Evolutionary conservation across 306 rosid species (phyloP).

Genomic region (Ammopiptanthus mongolicus): DNA sequence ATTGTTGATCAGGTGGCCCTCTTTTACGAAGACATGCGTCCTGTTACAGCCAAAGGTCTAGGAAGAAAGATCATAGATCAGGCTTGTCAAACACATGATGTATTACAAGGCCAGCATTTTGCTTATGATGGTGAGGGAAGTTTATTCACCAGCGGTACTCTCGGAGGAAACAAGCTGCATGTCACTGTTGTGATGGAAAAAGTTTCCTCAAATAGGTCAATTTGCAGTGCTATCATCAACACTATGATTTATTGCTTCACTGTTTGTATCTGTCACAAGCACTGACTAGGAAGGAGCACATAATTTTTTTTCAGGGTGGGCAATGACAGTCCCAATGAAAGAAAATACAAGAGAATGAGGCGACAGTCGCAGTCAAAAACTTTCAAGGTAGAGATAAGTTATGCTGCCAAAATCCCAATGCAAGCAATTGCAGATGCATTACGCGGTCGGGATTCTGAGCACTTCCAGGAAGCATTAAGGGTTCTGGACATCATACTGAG

Average conservation of each 20-base stretch:
- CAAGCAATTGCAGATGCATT: constrained; percentile 32
- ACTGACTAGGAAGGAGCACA: background rate
- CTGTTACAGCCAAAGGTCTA: constrained; percentile 22
- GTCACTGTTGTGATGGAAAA: constrained; percentile 29
- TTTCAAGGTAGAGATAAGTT: constrained; percentile 23
- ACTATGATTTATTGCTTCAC: background rate
- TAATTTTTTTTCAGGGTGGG: constrained; percentile 11
- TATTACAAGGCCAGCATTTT: constrained; percentile 4
- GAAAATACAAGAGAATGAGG: constrained; percentile 29
- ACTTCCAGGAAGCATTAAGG: constrained; percentile 32
- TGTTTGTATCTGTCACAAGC: background rate
- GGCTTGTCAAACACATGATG: constrained; percentile 21
- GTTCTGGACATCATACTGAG: constrained; percentile 38
- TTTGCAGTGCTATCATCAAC: background rate
- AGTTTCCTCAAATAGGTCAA: constrained; percentile 28
- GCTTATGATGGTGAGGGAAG: constrained; percentile 43
- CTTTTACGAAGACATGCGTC: constrained; percentile 26
- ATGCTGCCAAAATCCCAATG: constrained; percentile 29
- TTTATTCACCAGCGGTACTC: constrained; percentile 27
- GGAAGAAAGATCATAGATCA: constrained; percentile 39
- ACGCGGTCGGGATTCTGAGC: constrained; percentile 30
- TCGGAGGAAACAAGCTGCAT: constrained; percentile 6
- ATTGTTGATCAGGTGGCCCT: constrained; percentile 33
- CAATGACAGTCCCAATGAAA: background rate
- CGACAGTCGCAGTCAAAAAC: constrained; percentile 21